Evolutionary conservation across 108 stramenopile species (phyloP).

Genomic region (Ochromonas danica): DNA sequence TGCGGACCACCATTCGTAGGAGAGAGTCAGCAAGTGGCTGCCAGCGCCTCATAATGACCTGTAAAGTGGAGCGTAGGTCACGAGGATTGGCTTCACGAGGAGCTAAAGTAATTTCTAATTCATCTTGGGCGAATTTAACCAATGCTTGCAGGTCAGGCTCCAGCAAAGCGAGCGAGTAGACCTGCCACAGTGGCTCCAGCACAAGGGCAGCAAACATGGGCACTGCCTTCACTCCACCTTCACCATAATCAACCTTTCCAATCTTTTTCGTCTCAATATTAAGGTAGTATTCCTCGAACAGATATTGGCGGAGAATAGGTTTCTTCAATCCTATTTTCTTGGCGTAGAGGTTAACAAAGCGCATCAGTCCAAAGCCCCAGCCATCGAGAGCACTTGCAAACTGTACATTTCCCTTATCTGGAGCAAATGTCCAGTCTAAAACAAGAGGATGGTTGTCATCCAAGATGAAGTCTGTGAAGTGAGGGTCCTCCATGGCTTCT

Average conservation of each 20-base stretch:
- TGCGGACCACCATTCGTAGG: conserved; percentile 56
- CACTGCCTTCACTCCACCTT: background rate
- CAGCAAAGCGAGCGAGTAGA: conserved; percentile 52
- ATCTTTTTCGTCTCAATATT: conserved; percentile 57
- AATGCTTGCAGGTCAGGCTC: conserved; percentile 2
- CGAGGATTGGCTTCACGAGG: conserved; percentile 10
- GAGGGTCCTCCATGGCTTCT: background rate
- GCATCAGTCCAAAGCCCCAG: conserved; percentile 85
- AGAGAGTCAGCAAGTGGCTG: conserved; percentile 57
- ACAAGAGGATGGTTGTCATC: conserved; percentile 24
- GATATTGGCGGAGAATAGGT: conserved; percentile 39
- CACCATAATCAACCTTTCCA: conserved; percentile 1
- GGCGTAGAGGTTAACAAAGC: conserved; percentile 54
- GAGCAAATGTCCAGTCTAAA: conserved; percentile 81
- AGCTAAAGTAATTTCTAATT: background rate
- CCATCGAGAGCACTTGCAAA: conserved; percentile 88
- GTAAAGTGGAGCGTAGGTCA: conserved; percentile 34
- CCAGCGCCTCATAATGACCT: conserved; percentile 57
- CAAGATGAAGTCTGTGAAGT: background rate
- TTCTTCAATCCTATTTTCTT: conserved; percentile 46
- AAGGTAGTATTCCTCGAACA: conserved; percentile 58
- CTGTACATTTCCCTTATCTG: conserved; percentile 84
- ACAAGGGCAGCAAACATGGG: conserved; percentile 62
- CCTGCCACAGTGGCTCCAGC: conserved; percentile 57
- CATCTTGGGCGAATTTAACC: conserved; percentile 42